Base-by-base conservation (phyloP, 2,329 filamentous ascomycete species). In the Lasiodiplodia gonubiensis region DNA sequence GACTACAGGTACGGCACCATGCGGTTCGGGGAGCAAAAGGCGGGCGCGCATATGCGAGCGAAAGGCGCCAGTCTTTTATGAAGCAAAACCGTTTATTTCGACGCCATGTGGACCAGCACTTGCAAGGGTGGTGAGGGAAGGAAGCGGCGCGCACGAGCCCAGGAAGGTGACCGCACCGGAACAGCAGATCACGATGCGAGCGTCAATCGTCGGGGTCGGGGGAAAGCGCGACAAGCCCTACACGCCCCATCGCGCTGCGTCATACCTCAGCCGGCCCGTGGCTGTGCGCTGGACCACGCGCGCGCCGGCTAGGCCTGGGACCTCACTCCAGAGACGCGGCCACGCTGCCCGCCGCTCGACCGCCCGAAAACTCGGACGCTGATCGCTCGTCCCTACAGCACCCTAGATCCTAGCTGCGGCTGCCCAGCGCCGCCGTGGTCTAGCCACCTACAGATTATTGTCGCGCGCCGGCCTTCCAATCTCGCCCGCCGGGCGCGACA, bases 321-420 rank as follows among this genome's bases (percentile, higher is more conserved):
- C 55, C 57, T 21, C 42, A 37, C 52, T 52, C 49, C n/a, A 33
- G 21, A 42, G 23, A 30, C 39, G 57, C 57, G 46, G 39, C 23
- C 25, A 25, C 57, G 72, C 67, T 75, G 74, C 21, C 72, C 57
- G 7, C 75, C 74, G 70, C 76, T 73, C 48, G 76, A 74, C 57
- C 72, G 71, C 68, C 73, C 76, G 25, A 76, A 69, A 33, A 77
- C 64, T 51, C 70, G 73, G 48, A 77, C 67, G 61, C 61, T 54
- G 61, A 61, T 61, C 57, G 23, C 57, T 61, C 57, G 57, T 48
- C 39, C 39, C 57, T 49, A 74, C 71, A 59, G 55, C 55, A 59
- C 46, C 57, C 57, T 46, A 39, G 42, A 63, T 63, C 42, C 59
- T 46, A 63, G 59, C 59, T 49, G 57, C 42, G 57, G 39, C 57